phyloP scores from a whole-genome alignment of 2,329 filamentous ascomycete species.

The Fusarium xyrophilum region DNA sequence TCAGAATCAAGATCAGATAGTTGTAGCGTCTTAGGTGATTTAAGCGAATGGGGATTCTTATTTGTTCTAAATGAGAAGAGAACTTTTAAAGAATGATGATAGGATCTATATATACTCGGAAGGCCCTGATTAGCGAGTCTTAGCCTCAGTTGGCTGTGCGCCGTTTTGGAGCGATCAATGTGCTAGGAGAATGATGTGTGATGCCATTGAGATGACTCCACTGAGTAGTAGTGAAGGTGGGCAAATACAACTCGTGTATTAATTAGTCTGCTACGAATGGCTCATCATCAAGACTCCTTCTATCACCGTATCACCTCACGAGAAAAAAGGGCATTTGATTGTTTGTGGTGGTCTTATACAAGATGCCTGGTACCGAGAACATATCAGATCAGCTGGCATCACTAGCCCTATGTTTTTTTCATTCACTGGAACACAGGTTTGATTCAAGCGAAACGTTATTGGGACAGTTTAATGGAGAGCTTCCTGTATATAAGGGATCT shows the following conservation, averaged over 20 bases:
- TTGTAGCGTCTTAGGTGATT: accelerated
- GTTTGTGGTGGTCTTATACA: too few species aligned
- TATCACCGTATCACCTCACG: too few species aligned
- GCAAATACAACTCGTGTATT: accelerated
- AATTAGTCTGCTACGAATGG: too few species aligned
- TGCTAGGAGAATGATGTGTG: too few species aligned
- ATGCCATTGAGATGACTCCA: background rate
- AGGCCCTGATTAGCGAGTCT: accelerated
- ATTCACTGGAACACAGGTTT: accelerated
- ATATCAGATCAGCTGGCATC: too few species aligned
- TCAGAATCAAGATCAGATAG: background rate
- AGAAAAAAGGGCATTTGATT: background rate
- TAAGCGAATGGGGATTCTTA: too few species aligned
- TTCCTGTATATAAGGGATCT: accelerated
- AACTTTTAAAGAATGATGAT: accelerated
- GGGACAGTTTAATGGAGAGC: accelerated
- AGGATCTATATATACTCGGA: background rate
- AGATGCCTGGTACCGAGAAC: background rate
- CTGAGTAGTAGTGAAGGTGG: accelerated
- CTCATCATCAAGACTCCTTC: too few species aligned
- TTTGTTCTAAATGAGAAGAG: accelerated
- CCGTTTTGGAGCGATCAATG: accelerated
- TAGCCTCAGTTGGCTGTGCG: accelerated
- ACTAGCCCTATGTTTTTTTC: background rate
- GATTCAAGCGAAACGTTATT: accelerated